Conservation (phyloP, 2,329 filamentous ascomycete species). For the Boeremia lycopersici region DNA sequence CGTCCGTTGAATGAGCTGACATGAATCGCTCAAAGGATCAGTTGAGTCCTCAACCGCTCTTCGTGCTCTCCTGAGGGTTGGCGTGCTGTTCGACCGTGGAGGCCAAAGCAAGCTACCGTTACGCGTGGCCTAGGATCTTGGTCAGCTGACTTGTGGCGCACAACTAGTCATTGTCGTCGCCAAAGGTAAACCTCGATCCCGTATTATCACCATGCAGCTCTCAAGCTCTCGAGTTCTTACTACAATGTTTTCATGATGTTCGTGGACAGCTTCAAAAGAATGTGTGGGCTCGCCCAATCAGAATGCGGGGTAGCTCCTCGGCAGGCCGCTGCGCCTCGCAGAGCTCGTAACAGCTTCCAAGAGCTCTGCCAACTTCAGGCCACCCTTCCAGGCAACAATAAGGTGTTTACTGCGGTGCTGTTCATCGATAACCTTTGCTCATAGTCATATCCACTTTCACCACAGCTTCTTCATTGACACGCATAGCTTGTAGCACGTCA, state of each 20-base stretch:
- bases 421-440: neutral
- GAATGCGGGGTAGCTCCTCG: constrained; percentile 11
- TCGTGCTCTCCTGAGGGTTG: no score
- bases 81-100: no score
- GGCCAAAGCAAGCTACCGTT: no score
- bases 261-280: neutral
- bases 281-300: constrained; percentile 2
- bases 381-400: constrained; percentile 12
- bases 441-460: neutral
- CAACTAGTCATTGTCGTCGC: neutral
- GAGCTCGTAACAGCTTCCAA: constrained; percentile 13
- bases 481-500: neutral
- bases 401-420: neutral
- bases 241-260: no score
- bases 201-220: neutral
- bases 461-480: neutral
- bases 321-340: constrained; percentile 12
- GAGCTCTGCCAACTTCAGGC: constrained; percentile 15
- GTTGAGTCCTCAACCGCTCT: no score
- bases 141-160: neutral
- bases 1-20: constrained; percentile 3
- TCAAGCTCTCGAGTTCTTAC: no score
- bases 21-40: neutral
- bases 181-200: neutral
- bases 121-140: no score